phyloP scores from a whole-genome alignment of 2,329 filamentous ascomycete species.

The Sarocladiaceae sp. region DNA sequence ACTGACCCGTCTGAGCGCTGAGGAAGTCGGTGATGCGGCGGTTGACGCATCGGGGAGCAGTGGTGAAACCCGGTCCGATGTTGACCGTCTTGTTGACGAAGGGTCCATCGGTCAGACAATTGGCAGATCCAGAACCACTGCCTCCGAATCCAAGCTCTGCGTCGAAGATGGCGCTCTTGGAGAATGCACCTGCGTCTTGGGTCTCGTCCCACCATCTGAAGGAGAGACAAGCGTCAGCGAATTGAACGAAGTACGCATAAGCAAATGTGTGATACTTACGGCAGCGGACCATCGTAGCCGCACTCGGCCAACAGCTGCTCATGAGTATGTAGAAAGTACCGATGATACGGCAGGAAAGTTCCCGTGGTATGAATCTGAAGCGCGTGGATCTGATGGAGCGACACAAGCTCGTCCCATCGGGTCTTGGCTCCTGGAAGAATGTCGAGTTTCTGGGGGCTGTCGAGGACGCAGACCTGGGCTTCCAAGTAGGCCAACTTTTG shows the following conservation, averaged over 20 bases:
- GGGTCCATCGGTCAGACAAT: constrained; percentile 11
- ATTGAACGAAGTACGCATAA: not conserved
- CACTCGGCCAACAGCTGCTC: constrained; percentile 11
- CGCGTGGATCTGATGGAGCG: constrained; percentile 11
- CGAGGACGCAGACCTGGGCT: constrained; percentile 11
- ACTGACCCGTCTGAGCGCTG: constrained; percentile 8
- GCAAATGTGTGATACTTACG: constrained; percentile 8
- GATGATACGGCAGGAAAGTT: constrained; percentile 11
- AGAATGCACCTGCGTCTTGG: constrained; percentile 10
- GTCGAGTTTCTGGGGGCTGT: constrained; percentile 5
- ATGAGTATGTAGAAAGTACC: constrained; percentile 11
- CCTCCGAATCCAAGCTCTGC: constrained; percentile 10
- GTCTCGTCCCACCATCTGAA: constrained; percentile 12
- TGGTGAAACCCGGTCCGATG: constrained; percentile 11
- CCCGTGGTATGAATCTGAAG: constrained; percentile 10
- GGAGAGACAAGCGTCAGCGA: not conserved
- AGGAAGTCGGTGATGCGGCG: constrained; percentile 10
- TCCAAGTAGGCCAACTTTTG: constrained; percentile 11
- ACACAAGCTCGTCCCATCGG: constrained; percentile 10
- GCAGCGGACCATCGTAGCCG: constrained; percentile 9
- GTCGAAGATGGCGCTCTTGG: constrained; percentile 8
- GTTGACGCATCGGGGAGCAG: constrained; percentile 9
- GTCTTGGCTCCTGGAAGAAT: constrained; percentile 10
- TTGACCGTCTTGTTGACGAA: constrained; percentile 11
- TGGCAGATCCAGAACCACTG: not conserved